phyloP scores from a whole-genome alignment of 768 basidiomycete genomes.

The Suillus fuscotomentosus region DNA sequence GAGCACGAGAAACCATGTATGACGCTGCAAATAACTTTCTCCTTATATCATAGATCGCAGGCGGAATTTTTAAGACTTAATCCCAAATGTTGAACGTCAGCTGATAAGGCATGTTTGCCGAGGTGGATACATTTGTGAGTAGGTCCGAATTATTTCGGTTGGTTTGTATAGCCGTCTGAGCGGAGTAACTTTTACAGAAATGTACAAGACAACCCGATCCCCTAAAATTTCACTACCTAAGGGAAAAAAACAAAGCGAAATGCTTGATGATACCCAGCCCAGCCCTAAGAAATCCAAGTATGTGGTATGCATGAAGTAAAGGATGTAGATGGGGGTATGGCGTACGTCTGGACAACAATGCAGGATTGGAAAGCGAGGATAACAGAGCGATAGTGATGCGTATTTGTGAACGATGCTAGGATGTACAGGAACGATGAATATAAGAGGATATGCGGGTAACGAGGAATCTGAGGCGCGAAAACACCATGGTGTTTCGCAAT shows the following conservation, averaged over 20 bases:
- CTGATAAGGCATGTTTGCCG: background rate
- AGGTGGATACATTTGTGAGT: background rate
- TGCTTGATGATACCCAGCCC: background rate
- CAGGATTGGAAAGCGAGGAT: background rate
- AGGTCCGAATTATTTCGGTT: background rate
- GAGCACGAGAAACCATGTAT: background rate
- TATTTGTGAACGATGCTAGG: background rate
- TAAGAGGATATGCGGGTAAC: background rate
- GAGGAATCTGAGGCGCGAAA: background rate
- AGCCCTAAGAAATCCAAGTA: background rate
- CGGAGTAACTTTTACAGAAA: background rate
- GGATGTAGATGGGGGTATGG: background rate
- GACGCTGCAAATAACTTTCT: background rate
- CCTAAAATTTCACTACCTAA: background rate
- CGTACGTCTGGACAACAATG: background rate
- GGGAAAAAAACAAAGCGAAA: background rate
- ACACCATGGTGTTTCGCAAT: background rate
- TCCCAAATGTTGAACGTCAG: background rate
- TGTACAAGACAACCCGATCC: background rate
- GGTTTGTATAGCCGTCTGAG: background rate
- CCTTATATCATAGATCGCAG: background rate
- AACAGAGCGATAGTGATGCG: background rate
- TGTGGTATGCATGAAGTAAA: background rate
- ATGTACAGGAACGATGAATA: background rate
- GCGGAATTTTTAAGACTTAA: background rate